These are phyloP conservation scores for Nemania serpens DNA, from an alignment of 2,329 filamentous ascomycete species.

Conservation along the genomic window DNA sequence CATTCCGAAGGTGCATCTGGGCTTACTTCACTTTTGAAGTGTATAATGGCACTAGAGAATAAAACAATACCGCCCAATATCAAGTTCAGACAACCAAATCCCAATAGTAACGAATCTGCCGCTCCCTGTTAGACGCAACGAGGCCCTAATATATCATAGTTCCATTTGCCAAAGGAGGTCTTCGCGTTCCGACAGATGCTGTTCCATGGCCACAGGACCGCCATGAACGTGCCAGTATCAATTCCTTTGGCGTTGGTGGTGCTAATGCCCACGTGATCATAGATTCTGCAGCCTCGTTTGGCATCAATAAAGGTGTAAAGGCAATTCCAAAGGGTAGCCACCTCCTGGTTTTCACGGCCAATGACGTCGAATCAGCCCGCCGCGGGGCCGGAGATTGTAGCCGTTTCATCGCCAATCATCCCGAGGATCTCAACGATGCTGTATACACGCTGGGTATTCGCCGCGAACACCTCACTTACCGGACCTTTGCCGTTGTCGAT, in stretches of 20 bases:
- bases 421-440: conserved; percentile 18
- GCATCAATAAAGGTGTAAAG: neutral
- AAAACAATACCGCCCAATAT: conserved; percentile 47
- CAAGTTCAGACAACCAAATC: conserved; percentile 43
- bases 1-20: conserved; percentile 52
- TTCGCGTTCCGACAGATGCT: conserved; percentile 40
- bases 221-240: conserved; percentile 38
- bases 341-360: conserved; percentile 28
- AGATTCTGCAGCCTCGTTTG: conserved; percentile 28
- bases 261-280: conserved; percentile 42
- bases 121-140: too few relatives aligned
- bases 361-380: conserved; percentile 26
- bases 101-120: too few relatives aligned
- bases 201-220: conserved; percentile 40
- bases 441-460: conserved; percentile 28
- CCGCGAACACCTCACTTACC: conserved; percentile 27
- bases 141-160: too few relatives aligned
- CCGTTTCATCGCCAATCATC: too few relatives aligned
- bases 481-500: conserved; percentile 24
- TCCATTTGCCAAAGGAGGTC: conserved; percentile 34
- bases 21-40: conserved; percentile 50
- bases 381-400: too few relatives aligned
- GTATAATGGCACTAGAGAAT: conserved; percentile 47
- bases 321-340: conserved; percentile 4
- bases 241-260: conserved; percentile 45